These are phyloP conservation scores for Pulveroboletus sp. DNA, from an alignment of 768 basidiomycete genomes.

Conservation along the genomic window DNA sequence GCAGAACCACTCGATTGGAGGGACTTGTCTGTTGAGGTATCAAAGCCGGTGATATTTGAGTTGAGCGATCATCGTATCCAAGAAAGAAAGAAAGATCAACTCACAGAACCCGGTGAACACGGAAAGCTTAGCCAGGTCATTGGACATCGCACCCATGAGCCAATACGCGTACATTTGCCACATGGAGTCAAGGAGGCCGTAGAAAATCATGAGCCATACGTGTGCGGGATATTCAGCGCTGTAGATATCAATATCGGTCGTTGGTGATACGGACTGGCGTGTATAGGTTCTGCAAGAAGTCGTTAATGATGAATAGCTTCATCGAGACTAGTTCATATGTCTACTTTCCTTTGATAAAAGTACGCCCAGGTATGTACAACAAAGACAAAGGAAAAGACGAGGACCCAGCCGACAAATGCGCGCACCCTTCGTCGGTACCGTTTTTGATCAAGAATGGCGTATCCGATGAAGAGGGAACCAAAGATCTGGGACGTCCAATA, in stretches of 20 bases:
- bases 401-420: constrained; percentile 66
- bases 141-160: constrained; percentile 87
- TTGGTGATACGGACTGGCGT: constrained; percentile 42
- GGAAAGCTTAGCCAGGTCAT: constrained; percentile 75
- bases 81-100: constrained; percentile 17
- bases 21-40: constrained; percentile 59
- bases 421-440: constrained; percentile 59
- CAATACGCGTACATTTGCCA: constrained; percentile 86
- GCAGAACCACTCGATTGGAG: constrained; percentile 75
- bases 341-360: constrained; percentile 67
- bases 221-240: constrained; percentile 53
- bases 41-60: too few species aligned
- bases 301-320: neutral
- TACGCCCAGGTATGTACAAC: constrained; percentile 75
- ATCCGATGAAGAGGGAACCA: constrained; percentile 70
- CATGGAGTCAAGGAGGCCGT: constrained; percentile 77
- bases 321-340: too few species aligned
- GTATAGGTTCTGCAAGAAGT: constrained; percentile 44
- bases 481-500: constrained; percentile 81
- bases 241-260: constrained; percentile 54
- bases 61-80: neutral
- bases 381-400: constrained; percentile 67
- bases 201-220: constrained; percentile 67
- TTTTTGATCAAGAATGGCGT: constrained; percentile 58
- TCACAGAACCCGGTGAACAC: constrained; percentile 81